These are phyloP conservation scores for Ophiostoma sp. DNA, from an alignment of 2,329 filamentous ascomycete species.

Conservation along the genomic window DNA sequence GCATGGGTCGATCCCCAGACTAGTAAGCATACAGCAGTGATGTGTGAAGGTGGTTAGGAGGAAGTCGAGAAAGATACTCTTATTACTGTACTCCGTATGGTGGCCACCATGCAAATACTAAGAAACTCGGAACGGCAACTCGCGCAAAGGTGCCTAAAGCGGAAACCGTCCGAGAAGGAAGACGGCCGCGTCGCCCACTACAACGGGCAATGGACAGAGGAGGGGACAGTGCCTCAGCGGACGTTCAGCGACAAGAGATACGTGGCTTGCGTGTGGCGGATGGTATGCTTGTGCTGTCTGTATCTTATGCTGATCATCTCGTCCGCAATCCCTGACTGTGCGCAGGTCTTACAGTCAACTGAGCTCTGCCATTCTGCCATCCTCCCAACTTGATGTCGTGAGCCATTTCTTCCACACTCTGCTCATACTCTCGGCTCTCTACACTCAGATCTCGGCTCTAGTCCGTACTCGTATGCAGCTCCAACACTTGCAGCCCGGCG, in stretches of 20 bases:
- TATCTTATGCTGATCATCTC: neutral
- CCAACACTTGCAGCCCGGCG: neutral
- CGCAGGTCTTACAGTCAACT: no score
- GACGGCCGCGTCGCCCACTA: neutral
- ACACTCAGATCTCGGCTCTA: neutral
- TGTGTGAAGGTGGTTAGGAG: neutral
- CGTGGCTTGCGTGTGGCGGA: neutral
- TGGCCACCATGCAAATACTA: no score
- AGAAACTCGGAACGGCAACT: neutral
- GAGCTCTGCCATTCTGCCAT: no score
- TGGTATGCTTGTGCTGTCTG: no score
- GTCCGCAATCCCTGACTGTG: neutral
- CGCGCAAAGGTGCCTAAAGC: neutral
- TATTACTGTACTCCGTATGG: no score
- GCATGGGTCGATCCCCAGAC: neutral
- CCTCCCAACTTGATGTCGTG: no score
- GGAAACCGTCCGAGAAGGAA: constrained; percentile 4
- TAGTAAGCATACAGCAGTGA: neutral
- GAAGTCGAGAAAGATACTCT: neutral
- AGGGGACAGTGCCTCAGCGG: neutral
- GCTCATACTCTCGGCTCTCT: neutral
- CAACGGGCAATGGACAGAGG: neutral
- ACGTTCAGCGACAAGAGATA: neutral
- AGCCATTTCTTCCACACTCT: neutral
- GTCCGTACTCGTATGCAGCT: neutral